Evolutionary conservation across 2,329 filamentous ascomycete genomes (phyloP), one percentile per base, ranked within the genome.

Genomic region (Fusarium agapanthi): DNA sequence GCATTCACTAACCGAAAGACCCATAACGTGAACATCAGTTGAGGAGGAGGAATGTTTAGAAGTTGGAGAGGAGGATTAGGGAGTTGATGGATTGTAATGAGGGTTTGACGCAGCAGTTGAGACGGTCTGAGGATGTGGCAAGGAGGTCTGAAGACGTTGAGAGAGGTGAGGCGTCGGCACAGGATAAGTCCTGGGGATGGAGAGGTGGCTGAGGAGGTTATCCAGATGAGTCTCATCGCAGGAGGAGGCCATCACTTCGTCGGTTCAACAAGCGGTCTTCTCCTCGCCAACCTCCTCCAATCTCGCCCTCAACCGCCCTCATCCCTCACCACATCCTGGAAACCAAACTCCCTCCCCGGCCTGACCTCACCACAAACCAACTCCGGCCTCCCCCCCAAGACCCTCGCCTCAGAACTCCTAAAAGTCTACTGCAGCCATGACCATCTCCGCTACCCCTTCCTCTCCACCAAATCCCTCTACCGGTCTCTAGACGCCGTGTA

Each of bases 191-290:
- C 63, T 0, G 60, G 63, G 7, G 73, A 75, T 41, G 72, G 56
- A 11, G 81, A 82, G 28, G 79, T 83, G 6, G 79, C 81, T 0
- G 81, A 81, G 34, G 81, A 85, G 61, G 82, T 85, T n/a, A 82
- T 83, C 1, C 82, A 82, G 60, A 76, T 85, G n/a, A 83, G 82
- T 12, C 77, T 82, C 22, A 83, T 79, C 40, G 83, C 82, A 9
- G 83, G 83, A 13, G 83, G 84, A 1, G 83, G 84, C 8, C 78
- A 80, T 43, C 81, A 84, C 24, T 85, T 83, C 56, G 74, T 85
- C 24, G 84, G 84, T 9, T 84, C 78, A 20, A 80, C 82, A 0
- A 82, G 81, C 56, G 82, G 82, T 2, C 69, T 85, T 12, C 73
- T 84, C 1, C 83, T 85, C 35, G 84, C 84, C 5, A 83, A 82